These are phyloP conservation scores for Akanthomyces muscarius DNA, from an alignment of 2,329 filamentous ascomycete species.

Conservation along the genomic window DNA sequence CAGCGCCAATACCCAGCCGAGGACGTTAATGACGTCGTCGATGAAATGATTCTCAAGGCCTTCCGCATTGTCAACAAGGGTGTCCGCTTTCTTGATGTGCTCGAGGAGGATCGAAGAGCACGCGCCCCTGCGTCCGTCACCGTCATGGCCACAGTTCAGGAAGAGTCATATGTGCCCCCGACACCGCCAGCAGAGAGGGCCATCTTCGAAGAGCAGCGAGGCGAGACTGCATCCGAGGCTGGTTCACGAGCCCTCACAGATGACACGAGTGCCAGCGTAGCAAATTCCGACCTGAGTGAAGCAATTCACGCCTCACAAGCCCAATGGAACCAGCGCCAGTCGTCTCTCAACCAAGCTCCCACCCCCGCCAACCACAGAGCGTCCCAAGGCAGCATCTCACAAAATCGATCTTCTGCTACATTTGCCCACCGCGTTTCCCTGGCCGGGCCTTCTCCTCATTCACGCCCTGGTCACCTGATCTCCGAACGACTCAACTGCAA, in stretches of 20 bases:
- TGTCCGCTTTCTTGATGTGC: slow-evolving; percentile 82
- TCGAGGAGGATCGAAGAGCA: slow-evolving; percentile 60
- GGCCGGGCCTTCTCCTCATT: slow-evolving; percentile 60
- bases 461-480: slow-evolving; percentile 67
- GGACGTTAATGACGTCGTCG: slow-evolving; percentile 70
- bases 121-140: slow-evolving; percentile 51
- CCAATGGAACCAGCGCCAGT: slow-evolving; percentile 44
- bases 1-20: slow-evolving; percentile 53
- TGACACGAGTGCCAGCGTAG: slow-evolving; percentile 32
- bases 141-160: slow-evolving; percentile 56
- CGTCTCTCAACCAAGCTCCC: slow-evolving; percentile 36
- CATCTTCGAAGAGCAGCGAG: slow-evolving; percentile 41
- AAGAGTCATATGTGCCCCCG: slow-evolving; percentile 56
- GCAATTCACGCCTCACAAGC: slow-evolving; percentile 32
- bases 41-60: slow-evolving; percentile 89
- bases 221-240: slow-evolving; percentile 33
- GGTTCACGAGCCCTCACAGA: slow-evolving; percentile 36
- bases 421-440: slow-evolving; percentile 74
- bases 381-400: slow-evolving; percentile 35
- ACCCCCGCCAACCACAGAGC: slow-evolving; percentile 29
- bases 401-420: slow-evolving; percentile 49
- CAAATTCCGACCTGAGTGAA: slow-evolving; percentile 35
- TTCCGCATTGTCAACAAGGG: slow-evolving; percentile 92
- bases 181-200: slow-evolving; percentile 60
- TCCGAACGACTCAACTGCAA: slow-evolving; percentile 75